phyloP scores from a whole-genome alignment of 2,329 filamentous ascomycete genomes.

The Diaporthe sp. region DNA sequence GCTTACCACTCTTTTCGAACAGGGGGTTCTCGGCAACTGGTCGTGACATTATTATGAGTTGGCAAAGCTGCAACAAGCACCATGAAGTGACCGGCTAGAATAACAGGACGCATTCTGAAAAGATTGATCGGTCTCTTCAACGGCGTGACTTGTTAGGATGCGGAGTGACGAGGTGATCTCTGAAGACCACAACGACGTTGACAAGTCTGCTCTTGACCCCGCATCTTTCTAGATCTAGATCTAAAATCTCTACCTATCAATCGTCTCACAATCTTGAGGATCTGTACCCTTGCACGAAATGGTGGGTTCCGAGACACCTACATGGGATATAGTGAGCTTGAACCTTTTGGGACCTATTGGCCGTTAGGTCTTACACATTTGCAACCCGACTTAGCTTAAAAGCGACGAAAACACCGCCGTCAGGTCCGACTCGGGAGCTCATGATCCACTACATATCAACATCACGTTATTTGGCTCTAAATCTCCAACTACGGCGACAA shows the following conservation, averaged over 20 bases:
- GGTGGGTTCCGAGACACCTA: not conserved
- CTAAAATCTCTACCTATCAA: not conserved
- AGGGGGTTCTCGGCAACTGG: not conserved
- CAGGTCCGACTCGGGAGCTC: not conserved
- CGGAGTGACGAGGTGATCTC: not conserved
- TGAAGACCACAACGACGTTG: not conserved
- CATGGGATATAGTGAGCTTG: not conserved
- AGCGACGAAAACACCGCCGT: not conserved
- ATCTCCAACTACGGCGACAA: too few relatives aligned
- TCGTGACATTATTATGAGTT: not conserved
- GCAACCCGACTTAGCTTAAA: not conserved
- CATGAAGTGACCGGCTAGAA: not conserved
- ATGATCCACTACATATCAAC: not conserved
- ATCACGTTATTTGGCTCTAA: too few relatives aligned
- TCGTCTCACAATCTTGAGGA: not conserved
- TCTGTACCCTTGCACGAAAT: not conserved
- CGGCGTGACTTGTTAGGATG: too few relatives aligned
- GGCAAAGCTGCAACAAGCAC: not conserved
- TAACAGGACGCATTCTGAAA: not conserved
- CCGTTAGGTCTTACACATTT: not conserved
- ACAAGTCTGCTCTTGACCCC: not conserved
- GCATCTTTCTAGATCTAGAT: not conserved
- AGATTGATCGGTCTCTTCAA: not conserved
- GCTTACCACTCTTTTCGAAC: slow-evolving; percentile 15
- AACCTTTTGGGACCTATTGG: not conserved